phyloP scores from a whole-genome alignment of 2,329 filamentous ascomycete species.

The Epichloe hybrida region DNA sequence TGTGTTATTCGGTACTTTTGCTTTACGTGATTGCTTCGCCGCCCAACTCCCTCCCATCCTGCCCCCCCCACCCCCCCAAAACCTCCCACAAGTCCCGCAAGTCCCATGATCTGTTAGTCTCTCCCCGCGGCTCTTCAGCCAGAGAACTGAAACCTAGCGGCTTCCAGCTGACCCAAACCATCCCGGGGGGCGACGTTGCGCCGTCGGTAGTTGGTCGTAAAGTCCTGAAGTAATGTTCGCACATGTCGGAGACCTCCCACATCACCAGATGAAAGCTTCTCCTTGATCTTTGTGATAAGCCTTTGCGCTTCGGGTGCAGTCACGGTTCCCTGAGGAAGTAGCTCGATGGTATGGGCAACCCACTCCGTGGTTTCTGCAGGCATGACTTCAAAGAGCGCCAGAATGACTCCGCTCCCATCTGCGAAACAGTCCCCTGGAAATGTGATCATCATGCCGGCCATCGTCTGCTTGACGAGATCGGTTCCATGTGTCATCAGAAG shows the following conservation, averaged over 20 bases:
- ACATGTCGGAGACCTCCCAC: slow-evolving; percentile 56
- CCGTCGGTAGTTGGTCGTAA: slow-evolving; percentile 86
- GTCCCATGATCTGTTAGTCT: not conserved
- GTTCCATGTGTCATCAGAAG: slow-evolving; percentile 61
- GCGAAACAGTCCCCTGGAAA: slow-evolving; percentile 94
- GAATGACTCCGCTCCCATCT: slow-evolving; percentile 83
- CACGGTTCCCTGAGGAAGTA: slow-evolving; percentile 73
- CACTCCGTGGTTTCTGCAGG: slow-evolving; percentile 67
- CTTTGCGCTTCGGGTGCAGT: slow-evolving; percentile 68
- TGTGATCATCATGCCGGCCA: slow-evolving; percentile 98
- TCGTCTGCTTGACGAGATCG: slow-evolving; percentile 68
- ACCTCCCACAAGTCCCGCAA: too few relatives aligned
- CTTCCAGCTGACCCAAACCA: slow-evolving; percentile 76
- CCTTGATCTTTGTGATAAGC: slow-evolving; percentile 66
- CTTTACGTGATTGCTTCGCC: too few relatives aligned
- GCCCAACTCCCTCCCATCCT: too few relatives aligned
- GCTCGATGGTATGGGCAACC: slow-evolving; percentile 70
- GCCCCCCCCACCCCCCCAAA: too few relatives aligned
- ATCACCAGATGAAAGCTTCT: slow-evolving; percentile 56
- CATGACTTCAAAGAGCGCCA: slow-evolving; percentile 77
- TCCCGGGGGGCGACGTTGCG: slow-evolving; percentile 91
- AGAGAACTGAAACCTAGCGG: slow-evolving; percentile 72
- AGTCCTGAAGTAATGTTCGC: slow-evolving; percentile 78
- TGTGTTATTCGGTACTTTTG: too few relatives aligned
- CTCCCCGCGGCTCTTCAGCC: slow-evolving; percentile 15